A percentile compares a stretch with the other conserved stretches of the same genome.
Conservation (phyloP, 2,329 filamentous ascomycete genomes). For the Venturia effusa region DNA sequence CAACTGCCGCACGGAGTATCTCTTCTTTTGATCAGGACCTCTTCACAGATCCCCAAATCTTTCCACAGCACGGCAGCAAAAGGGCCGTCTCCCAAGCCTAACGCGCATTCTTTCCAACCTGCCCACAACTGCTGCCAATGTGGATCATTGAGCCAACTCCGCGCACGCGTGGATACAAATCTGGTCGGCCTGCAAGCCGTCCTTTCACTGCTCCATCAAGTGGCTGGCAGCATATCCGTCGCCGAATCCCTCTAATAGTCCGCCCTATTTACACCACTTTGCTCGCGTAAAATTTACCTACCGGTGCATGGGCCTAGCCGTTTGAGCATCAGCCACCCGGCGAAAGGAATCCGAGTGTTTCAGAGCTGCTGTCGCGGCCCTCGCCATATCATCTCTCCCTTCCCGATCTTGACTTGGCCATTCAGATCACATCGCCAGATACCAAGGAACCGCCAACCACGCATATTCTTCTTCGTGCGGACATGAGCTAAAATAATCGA, state of each 20-base stretch:
- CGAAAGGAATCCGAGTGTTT: not conserved
- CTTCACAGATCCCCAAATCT: not conserved
- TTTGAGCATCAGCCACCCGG: conserved; percentile 1
- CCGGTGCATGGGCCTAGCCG: not conserved
- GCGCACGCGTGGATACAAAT: not conserved
- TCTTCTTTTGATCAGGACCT: not conserved
- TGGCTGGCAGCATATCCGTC: not conserved
- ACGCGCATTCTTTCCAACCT: not conserved
- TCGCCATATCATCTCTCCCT: not conserved
- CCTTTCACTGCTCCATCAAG: not conserved
- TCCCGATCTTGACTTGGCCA: not conserved
- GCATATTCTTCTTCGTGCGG: not conserved
- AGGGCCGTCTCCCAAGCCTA: not conserved
- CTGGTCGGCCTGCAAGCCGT: not conserved
- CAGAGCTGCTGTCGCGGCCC: not conserved
- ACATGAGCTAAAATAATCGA: not conserved
- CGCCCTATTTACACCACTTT: not conserved
- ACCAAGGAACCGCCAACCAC: not conserved
- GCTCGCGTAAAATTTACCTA: conserved; percentile 1
- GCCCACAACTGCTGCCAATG: not conserved
- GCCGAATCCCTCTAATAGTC: not conserved
- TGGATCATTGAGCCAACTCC: not conserved
- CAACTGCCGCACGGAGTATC: not conserved
- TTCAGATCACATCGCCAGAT: not conserved
- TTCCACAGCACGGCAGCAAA: not conserved